phyloP scores from a whole-genome alignment of 805 yeast genomes.

The Ogataea henricii region DNA sequence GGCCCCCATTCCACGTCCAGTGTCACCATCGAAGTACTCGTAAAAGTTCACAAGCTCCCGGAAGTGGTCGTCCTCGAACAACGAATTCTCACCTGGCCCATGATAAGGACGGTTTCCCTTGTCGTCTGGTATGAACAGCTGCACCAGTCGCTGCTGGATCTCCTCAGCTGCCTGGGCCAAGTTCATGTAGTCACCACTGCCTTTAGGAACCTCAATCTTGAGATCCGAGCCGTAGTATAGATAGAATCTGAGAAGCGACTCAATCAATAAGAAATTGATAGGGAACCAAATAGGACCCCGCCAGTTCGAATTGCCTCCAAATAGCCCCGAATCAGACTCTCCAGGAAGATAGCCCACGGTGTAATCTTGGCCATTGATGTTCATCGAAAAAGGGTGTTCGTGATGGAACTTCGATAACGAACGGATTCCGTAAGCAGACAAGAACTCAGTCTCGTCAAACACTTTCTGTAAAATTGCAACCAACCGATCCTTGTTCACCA shows the following conservation, averaged over 20 bases:
- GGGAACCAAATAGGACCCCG: conserved; percentile 98
- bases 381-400: conserved; percentile 80
- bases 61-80: conserved; percentile 66
- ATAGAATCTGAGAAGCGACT: conserved; percentile 83
- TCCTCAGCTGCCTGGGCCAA: conserved; percentile 90
- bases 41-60: conserved; percentile 75
- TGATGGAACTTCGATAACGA: conserved; percentile 86
- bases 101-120: conserved; percentile 69
- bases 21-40: conserved; percentile 92
- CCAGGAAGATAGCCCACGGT: conserved; percentile 79
- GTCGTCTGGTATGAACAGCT: conserved; percentile 69
- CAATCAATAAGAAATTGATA: conserved; percentile 80
- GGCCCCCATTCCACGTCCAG: conserved; percentile 92
- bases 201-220: conserved; percentile 85
- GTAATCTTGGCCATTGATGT: conserved; percentile 74
- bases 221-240: conserved; percentile 84
- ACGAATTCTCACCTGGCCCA: conserved; percentile 57
- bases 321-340: conserved; percentile 88
- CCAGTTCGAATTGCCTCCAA: conserved; percentile 97
- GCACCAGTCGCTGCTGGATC: conserved; percentile 81
- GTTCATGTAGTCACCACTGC: conserved; percentile 73
- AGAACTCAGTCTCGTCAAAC: conserved; percentile 85
- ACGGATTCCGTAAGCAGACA: conserved; percentile 83
- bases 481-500: conserved; percentile 80
- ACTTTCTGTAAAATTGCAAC: conserved; percentile 72